Percentiles rank a stretch among this genome's conserved stretches.
phyloP scores from a whole-genome alignment of 331 rosid genomes.

The Cucumis variabilis region DNA sequence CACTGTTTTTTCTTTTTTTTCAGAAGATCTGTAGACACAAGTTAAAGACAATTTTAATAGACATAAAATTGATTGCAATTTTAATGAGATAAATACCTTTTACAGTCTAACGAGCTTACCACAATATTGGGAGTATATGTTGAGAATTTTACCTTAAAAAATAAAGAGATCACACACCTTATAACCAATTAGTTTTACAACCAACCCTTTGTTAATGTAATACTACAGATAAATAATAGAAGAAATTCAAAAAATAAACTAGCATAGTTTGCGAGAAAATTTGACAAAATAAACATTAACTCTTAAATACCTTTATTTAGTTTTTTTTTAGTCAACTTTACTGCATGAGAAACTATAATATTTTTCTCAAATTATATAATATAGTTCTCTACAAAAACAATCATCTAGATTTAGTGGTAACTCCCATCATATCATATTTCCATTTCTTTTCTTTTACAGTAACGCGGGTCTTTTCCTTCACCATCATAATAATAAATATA shows the following conservation, averaged over 20 bases:
- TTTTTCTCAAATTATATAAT: background rate
- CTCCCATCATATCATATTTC: background rate
- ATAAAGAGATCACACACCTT: too few species aligned
- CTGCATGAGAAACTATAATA: background rate
- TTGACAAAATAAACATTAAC: background rate
- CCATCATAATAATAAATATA: background rate
- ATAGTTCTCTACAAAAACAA: background rate
- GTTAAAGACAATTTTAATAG: too few species aligned
- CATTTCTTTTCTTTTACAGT: background rate
- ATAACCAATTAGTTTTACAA: too few species aligned
- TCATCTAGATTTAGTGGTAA: background rate
- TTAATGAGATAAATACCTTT: too few species aligned
- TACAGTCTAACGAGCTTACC: background rate
- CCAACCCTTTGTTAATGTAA: too few species aligned
- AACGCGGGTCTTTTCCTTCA: background rate
- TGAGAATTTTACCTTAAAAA: background rate
- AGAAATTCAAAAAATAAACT: background rate
- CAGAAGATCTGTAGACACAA: background rate
- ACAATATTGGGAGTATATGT: too few species aligned
- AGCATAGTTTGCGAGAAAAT: background rate
- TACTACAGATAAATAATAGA: background rate
- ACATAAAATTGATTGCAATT: background rate
- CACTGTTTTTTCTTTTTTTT: too few species aligned
- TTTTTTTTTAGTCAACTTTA: background rate
- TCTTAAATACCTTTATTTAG: background rate